Base-by-base conservation (phyloP, 106 monocot genomes). In the Posidonia australis region DNA sequence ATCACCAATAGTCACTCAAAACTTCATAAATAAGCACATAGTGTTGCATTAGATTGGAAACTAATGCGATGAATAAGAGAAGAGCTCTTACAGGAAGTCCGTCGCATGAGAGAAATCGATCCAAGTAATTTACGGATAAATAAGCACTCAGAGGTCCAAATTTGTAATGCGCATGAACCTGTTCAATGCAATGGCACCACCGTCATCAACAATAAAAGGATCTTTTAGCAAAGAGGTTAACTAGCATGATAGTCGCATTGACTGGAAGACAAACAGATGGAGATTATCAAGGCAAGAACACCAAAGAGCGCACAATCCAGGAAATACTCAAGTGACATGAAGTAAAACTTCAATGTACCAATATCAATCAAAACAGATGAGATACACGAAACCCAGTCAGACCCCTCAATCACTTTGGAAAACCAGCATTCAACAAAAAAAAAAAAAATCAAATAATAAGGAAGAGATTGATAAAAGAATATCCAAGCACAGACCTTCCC, bases 101-200 rank as follows among this genome's bases (percentile, higher is more conserved):
- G 36, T 82, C 79, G 10, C 58, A 56, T 20, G 85, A 85, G 63
- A 90, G 82, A 44, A 90, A 90, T 54, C 89, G 54, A 78, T 90
- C 89, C 75, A 90, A 65, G 62, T 90, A 90, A 73, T 90, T 89
- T 59, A 80, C 67, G 63, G 89, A 75, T 44, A 90, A 49, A 55
- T 80, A 90, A 17, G 75, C 70, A 71, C 73, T 80, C 44, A 85
- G 54, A 28, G 89, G 85, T 64, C 89, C 85, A 83, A 85, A 90
- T 64, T 64, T 75, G 80, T 80, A 83, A 61, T 83, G 67, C 19
- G 77, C 71, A 70, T 90, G 89, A 67, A 82, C 89, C 89, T 89
- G 84, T 21, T 44, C 68, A 14, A 27, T 46, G 3, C 61, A 26
- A 45, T 19, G 31, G n/a, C 17, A 62, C 18, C n/a, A 9, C 42